These are phyloP conservation scores for Vickermania ingenoplastis DNA, from an alignment of 208 protist species.

Conservation along the genomic window DNA sequence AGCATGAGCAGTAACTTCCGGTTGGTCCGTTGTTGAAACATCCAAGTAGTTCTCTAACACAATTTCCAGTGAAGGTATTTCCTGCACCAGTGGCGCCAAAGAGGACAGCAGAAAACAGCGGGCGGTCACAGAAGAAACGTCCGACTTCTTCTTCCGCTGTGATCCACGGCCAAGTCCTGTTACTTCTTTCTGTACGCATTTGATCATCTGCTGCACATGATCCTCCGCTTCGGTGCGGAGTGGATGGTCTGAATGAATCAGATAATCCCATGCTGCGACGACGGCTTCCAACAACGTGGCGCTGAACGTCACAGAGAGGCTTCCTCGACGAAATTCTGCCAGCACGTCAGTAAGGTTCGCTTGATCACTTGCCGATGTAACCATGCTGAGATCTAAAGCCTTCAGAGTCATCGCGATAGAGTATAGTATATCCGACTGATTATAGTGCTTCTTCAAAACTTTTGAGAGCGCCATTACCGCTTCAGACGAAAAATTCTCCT, in stretches of 20 bases:
- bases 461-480: not conserved
- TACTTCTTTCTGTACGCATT: slow-evolving; percentile 38
- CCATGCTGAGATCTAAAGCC: slow-evolving; percentile 1
- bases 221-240: slow-evolving; percentile 45
- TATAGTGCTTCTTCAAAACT: not conserved
- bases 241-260: slow-evolving; percentile 47
- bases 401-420: not conserved
- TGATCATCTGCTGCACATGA: slow-evolving; percentile 62
- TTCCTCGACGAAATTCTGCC: not conserved
- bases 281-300: slow-evolving; percentile 15
- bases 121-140: not conserved
- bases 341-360: not conserved
- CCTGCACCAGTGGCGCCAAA: not conserved
- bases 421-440: not conserved
- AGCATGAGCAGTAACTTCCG: not conserved
- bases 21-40: not conserved
- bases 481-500: not conserved
- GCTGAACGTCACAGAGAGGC: not conserved
- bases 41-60: not conserved
- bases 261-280: slow-evolving; percentile 52
- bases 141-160: not conserved
- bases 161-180: not conserved
- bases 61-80: not conserved
- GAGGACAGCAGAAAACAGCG: not conserved
- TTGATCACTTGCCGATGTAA: not conserved